Evolutionary conservation across 768 basidiomycete genomes (phyloP).

Genomic region (Postia placenta): DNA sequence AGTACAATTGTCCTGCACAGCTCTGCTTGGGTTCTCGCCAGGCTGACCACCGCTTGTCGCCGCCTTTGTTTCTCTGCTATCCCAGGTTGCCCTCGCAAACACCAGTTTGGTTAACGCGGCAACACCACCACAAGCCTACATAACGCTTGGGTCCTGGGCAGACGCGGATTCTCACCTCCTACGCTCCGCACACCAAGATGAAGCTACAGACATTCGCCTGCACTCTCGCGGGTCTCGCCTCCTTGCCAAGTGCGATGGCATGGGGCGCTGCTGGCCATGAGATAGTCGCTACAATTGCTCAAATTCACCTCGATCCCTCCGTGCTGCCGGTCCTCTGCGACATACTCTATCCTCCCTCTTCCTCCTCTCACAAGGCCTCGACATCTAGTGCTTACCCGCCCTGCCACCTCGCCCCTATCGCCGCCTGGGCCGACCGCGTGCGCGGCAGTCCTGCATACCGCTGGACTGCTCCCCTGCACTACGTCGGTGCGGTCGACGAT

Average conservation of each 20-base stretch:
- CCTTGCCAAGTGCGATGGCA: conserved; percentile 33
- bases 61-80: too few relatives aligned
- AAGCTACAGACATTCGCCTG: too few relatives aligned
- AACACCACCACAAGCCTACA: too few relatives aligned
- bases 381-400: conserved; percentile 19
- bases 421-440: conserved; percentile 83
- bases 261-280: conserved; percentile 70
- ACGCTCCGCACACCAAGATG: too few relatives aligned
- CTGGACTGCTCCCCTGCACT: conserved; percentile 74
- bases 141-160: too few relatives aligned
- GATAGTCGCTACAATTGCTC: conserved; percentile 89
- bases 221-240: conserved; percentile 7
- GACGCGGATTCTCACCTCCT: too few relatives aligned
- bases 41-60: too few relatives aligned
- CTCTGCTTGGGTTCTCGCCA: too few relatives aligned
- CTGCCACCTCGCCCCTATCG: conserved; percentile 79
- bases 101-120: too few relatives aligned
- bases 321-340: conserved; percentile 61
- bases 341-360: conserved; percentile 49
- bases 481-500: conserved; percentile 69
- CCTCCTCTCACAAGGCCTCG: too few relatives aligned
- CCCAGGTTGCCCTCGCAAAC: too few relatives aligned
- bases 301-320: conserved; percentile 79
- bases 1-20: too few relatives aligned
- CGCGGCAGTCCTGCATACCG: conserved; percentile 42